Base-by-base conservation (phyloP, 140 eudicot genomes). In the Oenanthe javanica region DNA sequence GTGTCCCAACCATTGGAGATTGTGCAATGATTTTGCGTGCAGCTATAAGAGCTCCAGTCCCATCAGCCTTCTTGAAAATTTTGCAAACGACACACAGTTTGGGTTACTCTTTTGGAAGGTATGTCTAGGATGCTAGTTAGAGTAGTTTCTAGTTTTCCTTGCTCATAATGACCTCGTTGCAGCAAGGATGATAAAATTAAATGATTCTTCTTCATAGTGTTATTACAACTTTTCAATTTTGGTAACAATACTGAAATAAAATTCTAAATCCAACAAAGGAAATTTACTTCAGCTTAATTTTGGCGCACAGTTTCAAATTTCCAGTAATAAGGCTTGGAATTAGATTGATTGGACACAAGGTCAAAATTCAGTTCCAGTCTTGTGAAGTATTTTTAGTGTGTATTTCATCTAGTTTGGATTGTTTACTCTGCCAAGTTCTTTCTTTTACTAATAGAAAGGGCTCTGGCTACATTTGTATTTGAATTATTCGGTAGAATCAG, bases 1-100 rank as follows among this genome's bases (percentile, higher is more conserved):
- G 96, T 76, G 88, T 82, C 61, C 98, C 98, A 21, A 94, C 98
- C 10, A 89, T 92, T 79, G 98, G 98, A 7, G 98, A 94, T 80
- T 94, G 98, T 75, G 98, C 98, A 7, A 82, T 90, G 91, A 90
- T 94, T 82, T 84, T 94, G 70, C 97, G 98, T 73, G 97, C 98
- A 75, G 97, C 97, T 72, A 90, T 94, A 81, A 79, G 92, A 86
- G 97, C 96, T 85, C 96, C 97, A 27, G 80, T 89, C 81, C 98
- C 98, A 77, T 87, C 93, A 25, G 94, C 94, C 47, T 94, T 94
- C 89, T 86, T 92, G 83, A 89, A 87, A 76, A 94, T 94, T 48
- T 83, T 94, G 87, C 94, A 92, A 79, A 89, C 93, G 43, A 89
- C 98, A 59, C 98, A 94, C 83, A 78, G 87, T 78, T 90, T 92